Base-by-base conservation (phyloP, 805 yeast species). In the Zygoascus bituminiphila region DNA sequence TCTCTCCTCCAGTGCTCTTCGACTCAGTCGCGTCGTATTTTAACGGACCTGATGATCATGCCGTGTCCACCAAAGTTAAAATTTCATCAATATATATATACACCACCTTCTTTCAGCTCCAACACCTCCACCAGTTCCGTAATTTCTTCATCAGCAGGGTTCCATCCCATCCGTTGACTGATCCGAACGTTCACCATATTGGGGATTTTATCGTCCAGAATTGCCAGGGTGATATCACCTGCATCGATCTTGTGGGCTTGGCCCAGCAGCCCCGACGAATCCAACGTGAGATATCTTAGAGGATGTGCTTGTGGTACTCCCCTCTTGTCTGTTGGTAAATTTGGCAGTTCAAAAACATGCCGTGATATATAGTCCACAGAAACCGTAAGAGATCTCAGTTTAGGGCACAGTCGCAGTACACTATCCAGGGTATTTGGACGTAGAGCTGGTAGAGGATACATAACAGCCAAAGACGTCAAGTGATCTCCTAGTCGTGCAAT, bases 391-490 rank as follows among this genome's bases (percentile, higher is more conserved):
- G 76, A 71, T 6, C 63, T 56, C 47, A 93, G 68, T 50, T 82
- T 76, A 3, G 96, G 94, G 63, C 98, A 91, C 59, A 79, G 79
- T 14, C 74, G 65, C 56, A 91, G 81, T 1, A 86, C 74, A 45
- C 74, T 69, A 64, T 93, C 96, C 56, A 89, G 68, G 0, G 95
- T 80, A 52, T 78, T 76, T 8, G 76, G 79, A 26, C 75, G 71
- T 26, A 91, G 67, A 1, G 81, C 78, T 0, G 96, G 96, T 89
- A 91, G 79, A 1, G 98, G 98, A 59, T 86, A 93, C 52, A 79
- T 81, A 21, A 89, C 79, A 41, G 81, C 75, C 21, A 91, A 68
- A 22, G 77, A 72, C 31, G 70, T 76, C 46, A 91, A 66, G 51
- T 79, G 76, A 23, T 70, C 73, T 0, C 98, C 98, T 42, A 84